These are phyloP conservation scores for Pseudovirgaria hyperparasitica DNA, from an alignment of 2,329 filamentous ascomycete genomes.

Conservation along the genomic window DNA sequence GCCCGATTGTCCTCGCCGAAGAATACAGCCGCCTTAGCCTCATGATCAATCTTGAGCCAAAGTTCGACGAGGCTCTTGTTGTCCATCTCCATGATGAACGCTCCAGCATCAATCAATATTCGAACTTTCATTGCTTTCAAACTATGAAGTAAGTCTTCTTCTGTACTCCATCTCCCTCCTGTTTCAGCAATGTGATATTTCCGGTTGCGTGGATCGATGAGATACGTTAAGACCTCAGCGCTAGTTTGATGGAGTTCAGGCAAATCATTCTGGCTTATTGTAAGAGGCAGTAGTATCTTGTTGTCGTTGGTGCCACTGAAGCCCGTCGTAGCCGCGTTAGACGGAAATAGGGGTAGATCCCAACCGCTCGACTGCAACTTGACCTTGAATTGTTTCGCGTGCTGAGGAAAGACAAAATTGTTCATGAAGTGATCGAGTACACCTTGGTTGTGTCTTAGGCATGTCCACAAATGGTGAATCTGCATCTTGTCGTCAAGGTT, in stretches of 20 bases:
- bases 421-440: constrained; percentile 50
- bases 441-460: constrained; percentile 35
- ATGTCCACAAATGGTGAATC: constrained; percentile 32
- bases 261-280: constrained; percentile 49
- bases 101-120: constrained; percentile 48
- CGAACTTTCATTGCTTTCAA: constrained; percentile 27
- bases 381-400: constrained; percentile 47
- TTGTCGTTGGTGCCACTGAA: constrained; percentile 65
- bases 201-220: constrained; percentile 39
- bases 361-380: constrained; percentile 51
- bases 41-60: constrained; percentile 38
- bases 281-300: constrained; percentile 45
- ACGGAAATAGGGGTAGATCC: constrained; percentile 42
- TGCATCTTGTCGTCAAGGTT: constrained; percentile 9
- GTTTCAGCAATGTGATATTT: constrained; percentile 24
- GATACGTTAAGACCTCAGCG: constrained; percentile 47
- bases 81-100: constrained; percentile 37
- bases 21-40: constrained; percentile 39
- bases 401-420: constrained; percentile 46
- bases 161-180: constrained; percentile 19
- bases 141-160: constrained; percentile 22
- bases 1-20: constrained; percentile 37
- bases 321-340: constrained; percentile 22
- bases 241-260: constrained; percentile 45
- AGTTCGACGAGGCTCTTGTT: constrained; percentile 34